These are phyloP conservation scores for Cystobasidium slooffiae DNA, from an alignment of 1,284 basidiomycete species.

Conservation along the genomic window DNA sequence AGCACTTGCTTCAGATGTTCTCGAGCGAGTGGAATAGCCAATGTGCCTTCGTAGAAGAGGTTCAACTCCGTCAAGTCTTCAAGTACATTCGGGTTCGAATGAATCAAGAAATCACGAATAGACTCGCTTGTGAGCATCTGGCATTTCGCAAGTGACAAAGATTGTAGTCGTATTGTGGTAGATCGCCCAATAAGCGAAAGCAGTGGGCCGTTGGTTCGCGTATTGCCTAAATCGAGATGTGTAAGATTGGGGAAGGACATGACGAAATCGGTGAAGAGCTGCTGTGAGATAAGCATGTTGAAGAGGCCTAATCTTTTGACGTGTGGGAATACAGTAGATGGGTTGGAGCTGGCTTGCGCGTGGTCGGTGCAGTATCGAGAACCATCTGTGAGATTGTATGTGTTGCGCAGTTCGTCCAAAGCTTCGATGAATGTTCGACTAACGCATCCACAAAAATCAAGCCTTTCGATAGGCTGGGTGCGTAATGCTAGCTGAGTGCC, in stretches of 20 bases:
- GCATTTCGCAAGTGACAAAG: slow-evolving; percentile 87
- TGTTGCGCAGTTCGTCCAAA: slow-evolving; percentile 56
- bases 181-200: slow-evolving; percentile 71
- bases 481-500: slow-evolving; percentile 41
- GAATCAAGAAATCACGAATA: slow-evolving; percentile 67
- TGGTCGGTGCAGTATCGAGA: neutral
- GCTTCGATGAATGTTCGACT: slow-evolving; percentile 68
- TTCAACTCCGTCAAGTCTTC: slow-evolving; percentile 74
- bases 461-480: slow-evolving; percentile 73
- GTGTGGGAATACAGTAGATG: slow-evolving; percentile 65
- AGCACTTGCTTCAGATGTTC: slow-evolving; percentile 74
- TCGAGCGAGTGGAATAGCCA: slow-evolving; percentile 74
- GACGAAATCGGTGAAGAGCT: slow-evolving; percentile 77
- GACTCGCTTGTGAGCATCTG: slow-evolving; percentile 78
- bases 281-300: slow-evolving; percentile 74
- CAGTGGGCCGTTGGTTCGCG: slow-evolving; percentile 77
- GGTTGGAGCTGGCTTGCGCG: neutral
- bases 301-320: slow-evolving; percentile 82
- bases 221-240: slow-evolving; percentile 71
- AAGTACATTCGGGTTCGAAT: slow-evolving; percentile 57
- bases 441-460: slow-evolving; percentile 94
- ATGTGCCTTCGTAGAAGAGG: slow-evolving; percentile 85
- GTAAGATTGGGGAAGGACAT: slow-evolving; percentile 84
- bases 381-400: slow-evolving; percentile 45
- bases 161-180: slow-evolving; percentile 67